Conservation (phyloP, 441 rosid species). For the Jatropha podagrica region DNA sequence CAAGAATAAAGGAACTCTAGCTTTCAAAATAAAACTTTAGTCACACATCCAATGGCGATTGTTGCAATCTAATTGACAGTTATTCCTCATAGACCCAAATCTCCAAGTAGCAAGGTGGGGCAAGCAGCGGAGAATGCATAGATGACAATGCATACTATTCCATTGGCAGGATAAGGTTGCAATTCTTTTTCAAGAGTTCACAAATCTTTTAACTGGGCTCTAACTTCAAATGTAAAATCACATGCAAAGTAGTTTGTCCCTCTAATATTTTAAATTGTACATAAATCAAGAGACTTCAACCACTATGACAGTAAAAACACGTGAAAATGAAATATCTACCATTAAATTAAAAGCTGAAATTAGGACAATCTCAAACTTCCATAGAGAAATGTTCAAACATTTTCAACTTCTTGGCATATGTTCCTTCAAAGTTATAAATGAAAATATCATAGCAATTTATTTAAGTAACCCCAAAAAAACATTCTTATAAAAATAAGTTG, state of each 20-base stretch:
- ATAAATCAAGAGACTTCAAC: background rate
- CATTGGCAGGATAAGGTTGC: background rate
- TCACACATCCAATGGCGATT: background rate
- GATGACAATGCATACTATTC: background rate
- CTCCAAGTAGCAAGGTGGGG: background rate
- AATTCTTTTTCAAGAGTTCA: background rate
- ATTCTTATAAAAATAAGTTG: background rate
- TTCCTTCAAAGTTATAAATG: background rate
- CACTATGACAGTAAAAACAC: background rate
- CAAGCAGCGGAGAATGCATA: background rate
- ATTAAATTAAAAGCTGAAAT: background rate
- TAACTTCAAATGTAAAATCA: background rate
- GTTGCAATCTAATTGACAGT: background rate
- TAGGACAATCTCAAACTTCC: background rate
- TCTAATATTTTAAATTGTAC: background rate
- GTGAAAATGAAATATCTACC: background rate
- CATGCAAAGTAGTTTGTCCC: background rate
- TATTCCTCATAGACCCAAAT: background rate
- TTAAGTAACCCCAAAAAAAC: background rate
- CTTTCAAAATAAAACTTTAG: background rate
- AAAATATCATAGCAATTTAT: background rate
- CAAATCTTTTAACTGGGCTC: background rate
- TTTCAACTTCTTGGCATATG: background rate
- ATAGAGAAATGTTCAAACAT: background rate
- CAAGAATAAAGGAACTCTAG: background rate